A percentile compares a stretch with the other conserved stretches of the same genome.
phyloP scores from a whole-genome alignment of 352 stramenopile genomes.

The Pythium volutum region DNA sequence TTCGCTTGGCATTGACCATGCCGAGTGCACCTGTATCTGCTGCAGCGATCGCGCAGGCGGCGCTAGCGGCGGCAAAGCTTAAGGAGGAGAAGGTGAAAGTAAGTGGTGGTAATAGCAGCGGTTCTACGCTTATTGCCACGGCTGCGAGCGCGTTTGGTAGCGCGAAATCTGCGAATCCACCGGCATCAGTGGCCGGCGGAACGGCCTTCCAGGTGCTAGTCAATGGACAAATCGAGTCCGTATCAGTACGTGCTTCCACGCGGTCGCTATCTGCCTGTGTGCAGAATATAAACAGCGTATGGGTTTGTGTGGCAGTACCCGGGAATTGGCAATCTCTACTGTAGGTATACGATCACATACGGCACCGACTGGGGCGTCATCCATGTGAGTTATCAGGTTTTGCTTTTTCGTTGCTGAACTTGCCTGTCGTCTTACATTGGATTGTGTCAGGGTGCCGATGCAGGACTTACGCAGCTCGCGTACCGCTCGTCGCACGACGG shows the following conservation, averaged over 20 bases:
- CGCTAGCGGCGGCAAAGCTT: not conserved
- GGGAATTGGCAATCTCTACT: conserved; percentile 88
- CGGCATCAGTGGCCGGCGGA: not conserved
- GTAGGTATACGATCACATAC: conserved; percentile 90
- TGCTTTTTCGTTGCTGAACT: not conserved
- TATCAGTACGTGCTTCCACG: conserved; percentile 38
- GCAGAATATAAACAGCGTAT: no score
- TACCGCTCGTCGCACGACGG: conserved; percentile 52
- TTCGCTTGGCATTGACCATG: not conserved
- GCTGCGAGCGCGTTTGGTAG: no score
- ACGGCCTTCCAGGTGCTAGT: conserved; percentile 56
- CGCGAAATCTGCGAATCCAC: not conserved
- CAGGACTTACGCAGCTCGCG: conserved; percentile 87
- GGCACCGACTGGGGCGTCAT: conserved; percentile 91
- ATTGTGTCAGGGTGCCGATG: conserved; percentile 54
- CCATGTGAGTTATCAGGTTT: conserved; percentile 43
- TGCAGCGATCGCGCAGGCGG: conserved; percentile 4
- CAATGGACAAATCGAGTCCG: conserved; percentile 56
- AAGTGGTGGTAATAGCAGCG: no score
- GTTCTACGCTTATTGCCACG: no score
- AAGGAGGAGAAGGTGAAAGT: not conserved
- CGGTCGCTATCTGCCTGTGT: no score
- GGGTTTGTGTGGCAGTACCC: conserved; percentile 46
- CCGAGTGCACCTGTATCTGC: not conserved
- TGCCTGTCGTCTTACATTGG: not conserved